Evolutionary conservation across 768 basidiomycete species (phyloP), one percentile per base, ranked within the genome.

Genomic region (Leccinum disarticulatum): DNA sequence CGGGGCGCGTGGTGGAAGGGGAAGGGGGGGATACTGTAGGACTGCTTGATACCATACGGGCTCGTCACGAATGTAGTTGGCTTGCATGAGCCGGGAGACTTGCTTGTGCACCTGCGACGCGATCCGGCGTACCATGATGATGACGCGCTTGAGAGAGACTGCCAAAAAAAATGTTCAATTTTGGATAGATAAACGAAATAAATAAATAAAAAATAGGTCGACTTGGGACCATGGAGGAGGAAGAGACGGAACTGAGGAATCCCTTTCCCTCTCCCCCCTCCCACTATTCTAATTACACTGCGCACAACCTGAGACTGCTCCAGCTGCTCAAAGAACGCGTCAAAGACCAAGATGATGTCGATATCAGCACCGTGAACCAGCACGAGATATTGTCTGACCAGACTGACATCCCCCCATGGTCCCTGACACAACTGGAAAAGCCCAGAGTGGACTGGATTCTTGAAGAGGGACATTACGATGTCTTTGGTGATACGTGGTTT

Each of bases 401-500:
- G 68, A 66, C 74, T 2, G 87, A 92, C 56, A 76, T 93, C 11
- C 91, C 92, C 7, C 83, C 90, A 19, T 93, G 90, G 90, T 81
- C 87, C 19, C 76, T 95, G 46, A 73, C 73, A 3, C 86, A 87
- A 63, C 80, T 96, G 10, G 90, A 94, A 70, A 93, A 89, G 73
- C 94, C 94, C 38, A 83, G 92, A 49, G 86, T 90, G 14, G 93
- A 95, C 68, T 95, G 93, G 93, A 90, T 96, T 54, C 79, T 91
- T 1, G 90, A 94, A 64, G 91, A 92, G 61, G 88, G 88, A 1
- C 79, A 84, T 61, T 96, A 93, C 71, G 82, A 83, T 55, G 88
- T 87, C 15, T 96, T 89, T 74, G 93, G 91, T n/a, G 91, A 95
- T 71, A 81, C 81, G 66, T 96, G 91, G 90, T 88, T 88, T 84